Conservation (phyloP, 2,329 filamentous ascomycete species). For the Trichoderma harzianum region DNA sequence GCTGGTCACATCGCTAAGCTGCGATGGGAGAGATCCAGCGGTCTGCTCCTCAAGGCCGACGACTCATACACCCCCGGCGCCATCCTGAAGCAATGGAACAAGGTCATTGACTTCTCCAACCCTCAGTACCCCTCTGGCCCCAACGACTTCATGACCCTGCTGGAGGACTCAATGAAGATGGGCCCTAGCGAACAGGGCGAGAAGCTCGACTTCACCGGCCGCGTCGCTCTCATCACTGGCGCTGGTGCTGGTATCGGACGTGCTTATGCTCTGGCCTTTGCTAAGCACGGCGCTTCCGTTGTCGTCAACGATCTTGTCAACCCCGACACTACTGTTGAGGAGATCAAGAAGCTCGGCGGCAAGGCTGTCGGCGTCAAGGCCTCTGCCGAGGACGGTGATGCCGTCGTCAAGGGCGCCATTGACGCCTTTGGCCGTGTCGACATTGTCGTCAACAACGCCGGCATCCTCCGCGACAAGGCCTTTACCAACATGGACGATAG, state of each 20-base stretch:
- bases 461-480: slow-evolving; percentile 95
- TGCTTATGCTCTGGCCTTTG: slow-evolving; percentile 83
- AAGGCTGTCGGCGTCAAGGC: slow-evolving; percentile 91
- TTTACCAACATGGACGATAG: slow-evolving; percentile 97
- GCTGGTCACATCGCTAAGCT: slow-evolving; percentile 91
- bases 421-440: slow-evolving; percentile 92
- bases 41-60: slow-evolving; percentile 86
- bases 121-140: slow-evolving; percentile 80
- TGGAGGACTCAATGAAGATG: slow-evolving; percentile 80
- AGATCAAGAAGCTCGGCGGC: slow-evolving; percentile 87
- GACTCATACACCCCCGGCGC: slow-evolving; percentile 83
- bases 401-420: slow-evolving; percentile 87
- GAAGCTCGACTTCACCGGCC: slow-evolving; percentile 76
- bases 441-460: slow-evolving; percentile 95
- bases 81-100: slow-evolving; percentile 83
- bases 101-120: slow-evolving; percentile 77
- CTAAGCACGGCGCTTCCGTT: slow-evolving; percentile 76
- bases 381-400: slow-evolving; percentile 87
- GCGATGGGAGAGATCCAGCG: slow-evolving; percentile 89
- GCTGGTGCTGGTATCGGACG: slow-evolving; percentile 89
- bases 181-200: slow-evolving; percentile 68
- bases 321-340: slow-evolving; percentile 83
- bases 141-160: slow-evolving; percentile 81
- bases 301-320: slow-evolving; percentile 96
- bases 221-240: slow-evolving; percentile 83